Evolutionary conservation across 805 yeast species (phyloP), one percentile per base, ranked within the genome.

Genomic region (Allodekkera sacchari): DNA sequence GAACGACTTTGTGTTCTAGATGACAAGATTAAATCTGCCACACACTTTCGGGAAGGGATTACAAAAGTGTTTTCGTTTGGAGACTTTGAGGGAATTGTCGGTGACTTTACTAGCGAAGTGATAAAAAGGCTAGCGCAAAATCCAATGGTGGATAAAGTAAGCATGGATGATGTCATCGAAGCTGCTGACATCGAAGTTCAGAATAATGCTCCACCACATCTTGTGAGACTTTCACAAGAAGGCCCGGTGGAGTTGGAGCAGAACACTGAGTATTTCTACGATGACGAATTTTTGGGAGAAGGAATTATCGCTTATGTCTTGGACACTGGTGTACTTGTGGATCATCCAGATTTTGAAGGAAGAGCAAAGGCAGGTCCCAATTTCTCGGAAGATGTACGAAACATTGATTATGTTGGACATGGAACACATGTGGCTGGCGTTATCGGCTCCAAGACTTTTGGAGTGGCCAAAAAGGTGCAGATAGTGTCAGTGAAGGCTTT

Each of bases 381-480:
- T 45, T 71, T 77, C 36, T 77, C 84, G 1, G 61, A 59, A 2
- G 79, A 73, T 41, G 73, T 74, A 1, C 48, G 63, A 1, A 84
- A 83, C 6, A 35, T 45, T 4, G 96, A 88, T 50, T 58, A 58
- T 7, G 77, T 78, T 44, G 96, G 96, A 0, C 96, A 87, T 53
- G 96, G 95, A 0, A 84, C 96, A 1, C 96, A 87, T 55, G 94
- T 88, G 29, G 95, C 96, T 0, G 96, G 96, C 3, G 61, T 84
- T 9, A 69, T 84, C 34, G 95, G 89, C 0, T 83, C 95, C 2
- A 64, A 59, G 32, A 72, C 77, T 3, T 87, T 63, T 58, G 96
- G 96, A 6, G 92, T 84, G 3, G 84, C 95, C 12, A 87, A 88
- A 52, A 55, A 69, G 25, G 73, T 71, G 11, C 61, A 63, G 7